These are phyloP conservation scores for Eucalyptus microcorys DNA, from an alignment of 345 rosid genomes.

Conservation along the genomic window DNA sequence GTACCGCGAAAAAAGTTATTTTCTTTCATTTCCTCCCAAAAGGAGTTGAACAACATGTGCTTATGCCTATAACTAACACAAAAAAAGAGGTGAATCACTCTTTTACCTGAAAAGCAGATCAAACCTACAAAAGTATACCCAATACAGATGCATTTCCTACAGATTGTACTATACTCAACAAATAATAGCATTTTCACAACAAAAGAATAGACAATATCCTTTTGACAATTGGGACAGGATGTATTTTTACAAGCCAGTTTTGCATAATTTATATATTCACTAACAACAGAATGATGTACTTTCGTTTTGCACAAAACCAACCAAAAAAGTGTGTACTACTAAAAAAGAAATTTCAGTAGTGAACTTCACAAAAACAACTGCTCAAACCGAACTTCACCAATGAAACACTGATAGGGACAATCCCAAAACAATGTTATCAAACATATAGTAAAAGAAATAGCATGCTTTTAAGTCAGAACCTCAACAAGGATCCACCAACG, in stretches of 20 bases:
- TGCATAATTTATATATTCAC: not conserved
- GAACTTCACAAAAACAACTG: not conserved
- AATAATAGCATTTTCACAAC: not conserved
- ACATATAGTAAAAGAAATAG: not conserved
- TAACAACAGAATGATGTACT: not conserved
- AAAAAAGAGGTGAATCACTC: not conserved
- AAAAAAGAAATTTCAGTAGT: not conserved
- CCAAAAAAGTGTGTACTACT: not conserved
- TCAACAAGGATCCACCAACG: constrained; percentile 99
- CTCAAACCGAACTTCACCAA: not conserved
- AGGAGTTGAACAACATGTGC: not conserved
- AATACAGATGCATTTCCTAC: not conserved
- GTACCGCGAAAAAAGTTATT: not conserved
- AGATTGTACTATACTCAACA: not conserved
- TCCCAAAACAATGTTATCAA: not conserved
- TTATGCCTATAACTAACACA: not conserved
- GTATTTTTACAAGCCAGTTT: not conserved
- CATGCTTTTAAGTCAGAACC: constrained; percentile 23
- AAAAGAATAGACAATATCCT: not conserved
- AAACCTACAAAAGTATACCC: not conserved
- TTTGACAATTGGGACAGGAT: not conserved
- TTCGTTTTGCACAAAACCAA: not conserved
- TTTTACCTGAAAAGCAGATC: not conserved
- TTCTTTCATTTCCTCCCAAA: not conserved
- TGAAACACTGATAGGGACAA: not conserved